Base-by-base conservation (phyloP, 1,139 yeast genomes). In the Yamadazyma taylorii region DNA sequence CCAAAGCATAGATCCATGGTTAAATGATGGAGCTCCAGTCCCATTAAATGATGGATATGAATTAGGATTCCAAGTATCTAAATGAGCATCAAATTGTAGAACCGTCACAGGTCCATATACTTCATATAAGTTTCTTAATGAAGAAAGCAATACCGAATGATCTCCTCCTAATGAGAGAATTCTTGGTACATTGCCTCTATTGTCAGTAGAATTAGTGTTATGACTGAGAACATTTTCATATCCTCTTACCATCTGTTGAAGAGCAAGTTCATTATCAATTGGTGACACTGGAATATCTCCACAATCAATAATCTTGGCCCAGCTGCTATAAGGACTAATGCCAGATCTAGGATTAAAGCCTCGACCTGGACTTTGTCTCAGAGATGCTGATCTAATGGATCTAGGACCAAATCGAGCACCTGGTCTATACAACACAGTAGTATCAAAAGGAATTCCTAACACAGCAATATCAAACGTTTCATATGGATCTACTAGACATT, bases 371-470 rank as follows among this genome's bases (percentile, higher is more conserved):
- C 73, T 74, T 53, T 82, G 89, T 48, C 90, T 69, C 60, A 79
- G 85, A 1, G 87, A 80, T 2, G 86, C 87, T 3, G 73, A 67
- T 40, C 90, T 63, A 36, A 84, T 79, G 2, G 86, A 84, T 33
- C 83, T 63, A 5, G 90, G 90, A 1, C 90, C 90, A 55, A 83
- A 83, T 38, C 90, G 62, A 5, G 90, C 87, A 12, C 89, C 88
- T 0, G 85, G 73, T 41, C 89, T 65, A 54, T 79, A 82, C 3
- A 85, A 74, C 0, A 79, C 79, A 0, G 86, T 87, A 4, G 88
- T 81, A 50, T 82, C 89, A 50, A 82, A 82, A 1, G 89, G 89
- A 6, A 80, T 83, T 11, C 89, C 89, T 40, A 83, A 67, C 17
- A 83, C 50, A 1, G 79, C 90, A 37, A 83, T 70, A 49, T 83